Percentiles rank a stretch among this genome's conserved stretches.
Conservation (phyloP, 768 basidiomycete species). For the Panus rudis region DNA sequence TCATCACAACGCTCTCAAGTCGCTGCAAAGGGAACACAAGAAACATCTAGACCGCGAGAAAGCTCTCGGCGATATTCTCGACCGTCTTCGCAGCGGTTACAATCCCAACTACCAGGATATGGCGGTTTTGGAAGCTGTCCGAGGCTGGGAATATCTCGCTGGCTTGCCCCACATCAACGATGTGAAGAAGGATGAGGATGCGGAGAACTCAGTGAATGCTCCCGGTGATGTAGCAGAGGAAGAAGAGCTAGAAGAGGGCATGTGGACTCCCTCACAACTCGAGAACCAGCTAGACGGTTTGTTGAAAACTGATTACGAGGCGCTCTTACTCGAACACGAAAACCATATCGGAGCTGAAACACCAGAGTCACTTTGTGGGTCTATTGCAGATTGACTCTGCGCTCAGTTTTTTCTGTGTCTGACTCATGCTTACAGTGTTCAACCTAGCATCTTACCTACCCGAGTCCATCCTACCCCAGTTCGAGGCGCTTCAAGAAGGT, state of each 20-base stretch:
- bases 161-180: constrained; percentile 69
- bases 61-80: constrained; percentile 76
- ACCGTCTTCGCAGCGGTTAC: constrained; percentile 74
- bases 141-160: constrained; percentile 81
- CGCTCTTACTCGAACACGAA: constrained; percentile 73
- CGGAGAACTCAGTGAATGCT: constrained; percentile 24
- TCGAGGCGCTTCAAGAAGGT: constrained; percentile 56
- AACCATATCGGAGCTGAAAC: constrained; percentile 48
- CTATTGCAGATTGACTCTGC: neutral
- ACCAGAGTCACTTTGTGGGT: constrained; percentile 47
- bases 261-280: constrained; percentile 55
- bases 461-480: constrained; percentile 67
- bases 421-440: constrained; percentile 54
- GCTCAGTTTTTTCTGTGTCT: neutral
- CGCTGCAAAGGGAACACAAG: constrained; percentile 66
- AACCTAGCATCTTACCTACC: constrained; percentile 80
- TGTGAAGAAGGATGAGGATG: constrained; percentile 39
- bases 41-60: constrained; percentile 70
- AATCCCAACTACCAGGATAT: constrained; percentile 99
- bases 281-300: constrained; percentile 50
- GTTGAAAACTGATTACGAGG: constrained; percentile 61
- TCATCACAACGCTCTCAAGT: constrained; percentile 70
- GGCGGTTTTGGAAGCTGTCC: constrained; percentile 94
- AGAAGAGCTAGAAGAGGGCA: constrained; percentile 45
- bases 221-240: constrained; percentile 12